Conservation (phyloP, 129 eudicot species). For the Flaveria linearis region DNA sequence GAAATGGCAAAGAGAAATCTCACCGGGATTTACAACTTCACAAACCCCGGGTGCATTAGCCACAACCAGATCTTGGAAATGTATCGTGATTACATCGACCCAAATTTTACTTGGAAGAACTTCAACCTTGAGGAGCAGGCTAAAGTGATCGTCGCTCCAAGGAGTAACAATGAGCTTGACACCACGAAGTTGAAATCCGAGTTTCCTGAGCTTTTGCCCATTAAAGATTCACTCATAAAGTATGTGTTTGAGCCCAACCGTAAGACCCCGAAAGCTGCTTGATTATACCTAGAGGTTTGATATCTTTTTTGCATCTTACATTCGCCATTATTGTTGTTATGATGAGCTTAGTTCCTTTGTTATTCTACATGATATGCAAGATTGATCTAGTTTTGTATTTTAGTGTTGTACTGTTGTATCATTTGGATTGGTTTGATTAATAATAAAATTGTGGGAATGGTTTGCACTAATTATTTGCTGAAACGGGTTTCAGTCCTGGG, state of each 20-base stretch:
- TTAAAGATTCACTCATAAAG: constrained; percentile 68
- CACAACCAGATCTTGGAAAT: constrained; percentile 75
- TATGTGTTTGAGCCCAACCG: constrained; percentile 70
- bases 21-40: constrained; percentile 76
- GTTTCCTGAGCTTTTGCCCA: constrained; percentile 65
- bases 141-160: constrained; percentile 68
- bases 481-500: too few species aligned
- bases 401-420: constrained; percentile 38
- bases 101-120: constrained; percentile 66
- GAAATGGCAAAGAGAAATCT: constrained; percentile 86
- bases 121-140: constrained; percentile 79
- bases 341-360: constrained; percentile 23
- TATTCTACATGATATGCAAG: constrained; percentile 4
- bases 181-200: constrained; percentile 61
- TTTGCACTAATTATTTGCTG: background rate
- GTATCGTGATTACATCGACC: constrained; percentile 71
- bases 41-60: constrained; percentile 79
- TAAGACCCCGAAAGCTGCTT: constrained; percentile 52
- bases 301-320: constrained; percentile 10
- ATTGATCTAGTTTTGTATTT: constrained; percentile 9
- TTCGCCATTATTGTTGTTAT: constrained; percentile 20
- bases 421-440: constrained; percentile 18
- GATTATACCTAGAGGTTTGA: constrained; percentile 17
- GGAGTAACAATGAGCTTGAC: constrained; percentile 82
- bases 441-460: constrained; percentile 7